Base-by-base conservation (phyloP, 2,329 filamentous ascomycete genomes). In the Colletotrichum destructivum region DNA sequence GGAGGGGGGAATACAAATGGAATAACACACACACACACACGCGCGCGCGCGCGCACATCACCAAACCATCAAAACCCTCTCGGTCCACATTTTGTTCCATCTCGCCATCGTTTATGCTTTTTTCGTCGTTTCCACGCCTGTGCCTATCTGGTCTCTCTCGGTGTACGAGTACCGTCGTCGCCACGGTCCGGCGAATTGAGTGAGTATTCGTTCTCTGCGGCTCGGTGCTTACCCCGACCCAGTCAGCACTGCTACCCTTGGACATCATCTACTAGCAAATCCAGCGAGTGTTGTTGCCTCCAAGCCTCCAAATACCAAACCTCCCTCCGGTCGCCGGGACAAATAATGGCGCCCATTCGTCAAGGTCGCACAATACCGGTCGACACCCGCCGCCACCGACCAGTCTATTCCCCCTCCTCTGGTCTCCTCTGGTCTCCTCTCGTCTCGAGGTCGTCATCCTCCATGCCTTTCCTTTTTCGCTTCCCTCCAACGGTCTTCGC, bases 361-460 rank as follows among this genome's bases (percentile, higher is more conserved):
- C 64, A 69, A 54, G 69, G 69, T 63, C 31, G 35, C 65, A 69
- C 65, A 69, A 63, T 21, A 62, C 57, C 52, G 64, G 52, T 49
- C 65, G 38, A 49, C 38, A 52, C 21, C 54, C 54, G 35, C 54
- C 13, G 26, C 46, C 69, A 59, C 21, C 42, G 31, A 54, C 49
- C 49, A 49, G 21, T 40, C 23, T 21, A 23, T 49, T 12, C 26
- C 23, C 16, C 49, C 31, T 38, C 35, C 35, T 11, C 35, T 38
- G 35, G 35, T 11, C 31, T 38, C 35, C 35, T 11, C 35, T 38
- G 35, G 35, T 11, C 35, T 38, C 31, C n/a, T n/a, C 59, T 62
- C 16, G 18, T 35, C 26, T 49, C 12, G 46, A 42, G 2, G 15
- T 54, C 18, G 35, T 35, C 21, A 18, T 21, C 51, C 51, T 31